Percentiles rank a stretch among this genome's conserved stretches.
phyloP scores from a whole-genome alignment of 805 yeast genomes.

The Hanseniaspora singularis region DNA sequence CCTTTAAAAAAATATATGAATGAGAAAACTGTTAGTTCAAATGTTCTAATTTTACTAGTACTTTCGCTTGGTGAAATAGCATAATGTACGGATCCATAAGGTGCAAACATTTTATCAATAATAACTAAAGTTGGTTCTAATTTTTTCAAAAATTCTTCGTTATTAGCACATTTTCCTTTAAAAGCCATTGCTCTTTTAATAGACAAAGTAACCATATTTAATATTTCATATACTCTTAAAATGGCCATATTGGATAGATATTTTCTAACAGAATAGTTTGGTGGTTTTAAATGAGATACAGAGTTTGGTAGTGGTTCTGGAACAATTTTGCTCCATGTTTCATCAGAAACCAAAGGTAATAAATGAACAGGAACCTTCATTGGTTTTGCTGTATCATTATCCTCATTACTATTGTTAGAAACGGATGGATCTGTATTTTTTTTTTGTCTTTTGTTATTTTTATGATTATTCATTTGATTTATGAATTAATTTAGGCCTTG shows the following conservation, averaged over 20 bases:
- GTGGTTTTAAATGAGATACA: slow-evolving; percentile 16
- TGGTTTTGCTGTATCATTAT: slow-evolving; percentile 14
- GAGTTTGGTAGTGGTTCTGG: slow-evolving; percentile 15
- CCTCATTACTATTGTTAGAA: slow-evolving; percentile 19
- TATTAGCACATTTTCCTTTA: slow-evolving; percentile 24
- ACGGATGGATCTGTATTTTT: slow-evolving; percentile 15
- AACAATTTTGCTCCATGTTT: slow-evolving; percentile 7
- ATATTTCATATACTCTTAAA: slow-evolving; percentile 38
- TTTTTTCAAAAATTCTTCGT: slow-evolving; percentile 38
- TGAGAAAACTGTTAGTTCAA: slow-evolving; percentile 51
- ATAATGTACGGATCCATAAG: slow-evolving; percentile 38
- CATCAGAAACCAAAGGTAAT: slow-evolving; percentile 6
- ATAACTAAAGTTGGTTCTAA: slow-evolving; percentile 20
- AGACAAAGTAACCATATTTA: slow-evolving; percentile 30
- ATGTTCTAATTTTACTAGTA: slow-evolving; percentile 39
- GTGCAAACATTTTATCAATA: slow-evolving; percentile 41
- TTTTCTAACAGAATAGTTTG: slow-evolving; percentile 28
- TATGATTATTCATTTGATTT: no score
- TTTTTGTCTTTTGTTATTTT: not conserved
- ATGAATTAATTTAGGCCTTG: no score
- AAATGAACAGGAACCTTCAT: slow-evolving; percentile 5
- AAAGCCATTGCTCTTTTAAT: slow-evolving; percentile 26
- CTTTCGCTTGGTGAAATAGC: slow-evolving; percentile 31
- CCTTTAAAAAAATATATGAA: slow-evolving; percentile 53
- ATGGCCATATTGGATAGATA: slow-evolving; percentile 41